Conservation (phyloP, 441 rosid species). For the Capsella rubella region DNA sequence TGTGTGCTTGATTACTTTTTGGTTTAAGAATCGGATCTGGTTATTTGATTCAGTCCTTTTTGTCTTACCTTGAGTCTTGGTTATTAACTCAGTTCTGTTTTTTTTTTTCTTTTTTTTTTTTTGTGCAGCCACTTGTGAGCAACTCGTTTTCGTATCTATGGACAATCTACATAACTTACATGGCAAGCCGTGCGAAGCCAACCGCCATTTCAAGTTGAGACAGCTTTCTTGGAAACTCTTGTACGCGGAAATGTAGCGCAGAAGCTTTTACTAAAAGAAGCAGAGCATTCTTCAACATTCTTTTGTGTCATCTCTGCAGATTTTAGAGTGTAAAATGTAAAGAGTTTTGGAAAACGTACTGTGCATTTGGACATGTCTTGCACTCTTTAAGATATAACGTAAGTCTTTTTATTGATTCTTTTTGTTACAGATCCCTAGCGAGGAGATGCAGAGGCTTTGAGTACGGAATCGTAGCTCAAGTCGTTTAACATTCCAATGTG, state of each 20-base stretch:
- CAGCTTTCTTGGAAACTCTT: constrained; percentile 5
- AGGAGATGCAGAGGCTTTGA: no score
- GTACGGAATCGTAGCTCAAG: no score
- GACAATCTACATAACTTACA: constrained; percentile 86
- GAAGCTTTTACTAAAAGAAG: constrained; percentile 11
- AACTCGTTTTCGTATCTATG: constrained; percentile 88
- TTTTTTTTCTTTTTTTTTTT: constrained; percentile 35
- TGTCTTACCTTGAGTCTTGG: background rate
- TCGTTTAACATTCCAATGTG: constrained; percentile 4
- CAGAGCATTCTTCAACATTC: background rate
- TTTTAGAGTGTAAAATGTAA: constrained; percentile 7
- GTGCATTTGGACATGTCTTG: constrained; percentile 1
- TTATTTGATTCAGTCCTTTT: no score
- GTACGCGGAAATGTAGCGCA: background rate
- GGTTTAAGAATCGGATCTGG: background rate
- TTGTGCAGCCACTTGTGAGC: constrained; percentile 86
- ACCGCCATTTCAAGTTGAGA: constrained; percentile 44
- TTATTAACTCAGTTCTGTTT: constrained; percentile 18
- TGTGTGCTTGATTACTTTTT: constrained; percentile 5
- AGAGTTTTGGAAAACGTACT: background rate
- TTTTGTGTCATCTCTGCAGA: constrained; percentile 12
- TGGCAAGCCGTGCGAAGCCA: constrained; percentile 75
- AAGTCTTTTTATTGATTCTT: background rate
- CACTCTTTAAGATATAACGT: background rate
- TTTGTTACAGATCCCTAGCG: background rate